These are phyloP conservation scores for Nicotiana noctiflora DNA, from an alignment of 257 asterid genomes.

Conservation along the genomic window DNA sequence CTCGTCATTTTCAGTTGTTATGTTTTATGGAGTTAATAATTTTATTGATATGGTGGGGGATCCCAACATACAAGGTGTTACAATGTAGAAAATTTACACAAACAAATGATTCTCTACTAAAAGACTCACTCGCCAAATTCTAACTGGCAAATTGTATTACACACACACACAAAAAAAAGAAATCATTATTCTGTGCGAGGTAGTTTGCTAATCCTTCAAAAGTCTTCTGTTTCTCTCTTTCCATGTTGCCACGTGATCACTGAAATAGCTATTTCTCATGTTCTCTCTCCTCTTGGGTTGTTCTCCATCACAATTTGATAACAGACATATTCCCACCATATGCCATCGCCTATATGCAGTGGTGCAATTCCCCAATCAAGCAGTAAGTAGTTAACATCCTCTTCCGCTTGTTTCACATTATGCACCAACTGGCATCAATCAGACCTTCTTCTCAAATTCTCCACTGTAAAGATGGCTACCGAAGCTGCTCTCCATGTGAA, in stretches of 20 bases:
- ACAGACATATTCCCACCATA: not conserved
- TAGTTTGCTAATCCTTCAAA: not conserved
- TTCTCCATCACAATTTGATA: not conserved
- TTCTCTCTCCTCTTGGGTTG: not conserved
- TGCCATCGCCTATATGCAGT: not conserved
- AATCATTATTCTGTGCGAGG: not conserved
- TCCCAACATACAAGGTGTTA: not conserved
- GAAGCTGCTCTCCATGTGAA: not conserved
- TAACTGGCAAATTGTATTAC: not conserved
- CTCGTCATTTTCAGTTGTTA: not conserved
- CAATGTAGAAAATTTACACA: not conserved
- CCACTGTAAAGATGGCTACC: too few relatives aligned
- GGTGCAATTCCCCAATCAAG: not conserved
- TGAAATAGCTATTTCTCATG: not conserved
- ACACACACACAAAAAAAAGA: not conserved
- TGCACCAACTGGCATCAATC: too few relatives aligned
- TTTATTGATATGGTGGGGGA: not conserved
- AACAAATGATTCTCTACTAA: not conserved
- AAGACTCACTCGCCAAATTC: not conserved
- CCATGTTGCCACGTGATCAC: not conserved
- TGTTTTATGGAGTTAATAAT: not conserved
- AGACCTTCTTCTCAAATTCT: too few relatives aligned
- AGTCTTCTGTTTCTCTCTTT: not conserved
- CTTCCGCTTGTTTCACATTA: not conserved
- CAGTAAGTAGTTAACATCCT: not conserved